phyloP scores from a whole-genome alignment of 1,284 basidiomycete genomes.

The Ceratobasidium sp. region DNA sequence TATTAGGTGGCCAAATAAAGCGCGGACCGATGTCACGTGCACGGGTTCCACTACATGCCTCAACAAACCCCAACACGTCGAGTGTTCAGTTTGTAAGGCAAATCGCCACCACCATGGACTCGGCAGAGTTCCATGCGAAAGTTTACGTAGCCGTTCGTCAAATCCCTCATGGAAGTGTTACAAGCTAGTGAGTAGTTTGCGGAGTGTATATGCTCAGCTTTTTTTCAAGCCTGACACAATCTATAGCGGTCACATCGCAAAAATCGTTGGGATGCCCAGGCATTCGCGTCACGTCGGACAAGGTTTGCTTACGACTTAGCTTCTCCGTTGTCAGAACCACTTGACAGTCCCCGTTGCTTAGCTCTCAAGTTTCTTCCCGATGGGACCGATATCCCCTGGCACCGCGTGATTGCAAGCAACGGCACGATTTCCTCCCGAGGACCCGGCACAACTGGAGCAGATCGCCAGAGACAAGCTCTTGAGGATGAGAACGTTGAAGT shows the following conservation, averaged over 20 bases:
- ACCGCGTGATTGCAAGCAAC: slow-evolving; percentile 76
- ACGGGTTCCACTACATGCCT: slow-evolving; percentile 17
- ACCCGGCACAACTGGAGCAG: slow-evolving; percentile 77
- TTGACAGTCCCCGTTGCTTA: slow-evolving; percentile 51
- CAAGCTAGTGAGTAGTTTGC: slow-evolving; percentile 65
- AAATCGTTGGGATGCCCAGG: slow-evolving; percentile 83
- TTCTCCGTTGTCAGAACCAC: neutral
- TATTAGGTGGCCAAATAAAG: slow-evolving; percentile 3
- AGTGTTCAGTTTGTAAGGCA: slow-evolving; percentile 23
- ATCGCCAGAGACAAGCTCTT: slow-evolving; percentile 74
- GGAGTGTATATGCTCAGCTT: neutral
- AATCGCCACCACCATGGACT: slow-evolving; percentile 62
- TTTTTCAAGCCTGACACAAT: neutral
- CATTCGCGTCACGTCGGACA: slow-evolving; percentile 89
- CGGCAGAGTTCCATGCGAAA: slow-evolving; percentile 77
- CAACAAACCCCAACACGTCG: slow-evolving; percentile 41
- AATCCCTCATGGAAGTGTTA: slow-evolving; percentile 74
- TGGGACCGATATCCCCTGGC: slow-evolving; percentile 75
- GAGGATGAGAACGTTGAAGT: slow-evolving; percentile 82
- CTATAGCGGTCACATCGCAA: slow-evolving; percentile 80
- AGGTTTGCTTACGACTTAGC: slow-evolving; percentile 64
- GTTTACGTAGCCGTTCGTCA: slow-evolving; percentile 77
- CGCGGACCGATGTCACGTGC: slow-evolving; percentile 14
- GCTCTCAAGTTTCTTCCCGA: slow-evolving; percentile 79
- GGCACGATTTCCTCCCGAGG: slow-evolving; percentile 85